These are phyloP conservation scores for Pythium aristosporum DNA, from an alignment of 352 stramenopile genomes.

Conservation along the genomic window DNA sequence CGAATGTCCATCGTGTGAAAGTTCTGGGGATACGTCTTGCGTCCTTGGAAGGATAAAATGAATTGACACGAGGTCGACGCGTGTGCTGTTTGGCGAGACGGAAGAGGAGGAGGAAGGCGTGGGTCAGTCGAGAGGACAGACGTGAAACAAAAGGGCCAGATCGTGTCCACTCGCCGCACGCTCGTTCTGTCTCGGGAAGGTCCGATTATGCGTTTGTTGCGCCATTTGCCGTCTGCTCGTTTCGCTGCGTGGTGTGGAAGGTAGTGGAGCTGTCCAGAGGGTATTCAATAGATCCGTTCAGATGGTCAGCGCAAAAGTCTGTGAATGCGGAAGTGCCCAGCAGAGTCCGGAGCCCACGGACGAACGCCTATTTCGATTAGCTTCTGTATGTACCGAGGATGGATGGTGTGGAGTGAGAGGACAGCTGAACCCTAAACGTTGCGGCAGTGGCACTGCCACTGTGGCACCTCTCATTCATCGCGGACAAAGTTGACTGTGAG, in stretches of 20 bases:
- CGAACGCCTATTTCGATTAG: constrained; percentile 1
- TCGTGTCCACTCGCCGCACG: constrained; percentile 7
- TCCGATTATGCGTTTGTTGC: neutral
- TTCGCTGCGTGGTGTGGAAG: neutral
- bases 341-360: neutral
- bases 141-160: constrained; percentile 4
- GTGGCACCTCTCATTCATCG: no score
- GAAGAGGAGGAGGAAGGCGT: no score
- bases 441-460: neutral
- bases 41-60: neutral
- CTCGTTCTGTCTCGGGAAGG: neutral
- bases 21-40: neutral
- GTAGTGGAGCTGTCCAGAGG: constrained; percentile 1
- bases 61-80: neutral
- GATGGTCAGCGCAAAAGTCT: neutral
- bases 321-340: constrained; percentile 1
- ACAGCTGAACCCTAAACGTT: neutral
- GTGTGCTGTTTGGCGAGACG: no score
- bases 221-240: constrained; percentile 5
- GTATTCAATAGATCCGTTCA: neutral
- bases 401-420: neutral
- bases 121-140: neutral
- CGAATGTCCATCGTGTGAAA: constrained; percentile 58
- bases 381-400: no score
- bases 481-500: no score